Conservation (phyloP, 1,139 yeast genomes). For the Candida sojae region DNA sequence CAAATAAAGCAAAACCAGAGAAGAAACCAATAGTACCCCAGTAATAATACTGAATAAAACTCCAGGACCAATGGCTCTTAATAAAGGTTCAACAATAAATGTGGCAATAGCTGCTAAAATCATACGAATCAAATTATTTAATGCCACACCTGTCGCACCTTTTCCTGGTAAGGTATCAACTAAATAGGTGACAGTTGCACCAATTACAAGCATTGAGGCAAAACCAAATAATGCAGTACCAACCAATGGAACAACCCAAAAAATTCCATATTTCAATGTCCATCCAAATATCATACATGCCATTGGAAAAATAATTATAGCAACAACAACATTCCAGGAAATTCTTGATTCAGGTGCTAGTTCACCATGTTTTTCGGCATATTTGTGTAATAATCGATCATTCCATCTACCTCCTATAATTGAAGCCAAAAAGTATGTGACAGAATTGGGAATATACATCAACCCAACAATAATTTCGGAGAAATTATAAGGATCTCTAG, state of each 20-base stretch:
- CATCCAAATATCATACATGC: constrained; percentile 79
- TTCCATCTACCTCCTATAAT: constrained; percentile 80
- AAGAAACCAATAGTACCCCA: constrained; percentile 51
- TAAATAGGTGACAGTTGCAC: constrained; percentile 76
- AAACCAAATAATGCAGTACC: constrained; percentile 84
- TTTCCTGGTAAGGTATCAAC: constrained; percentile 86
- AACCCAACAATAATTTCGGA: constrained; percentile 67
- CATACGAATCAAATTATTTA: constrained; percentile 75
- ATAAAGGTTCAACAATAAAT: constrained; percentile 70
- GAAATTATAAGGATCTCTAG: constrained; percentile 70
- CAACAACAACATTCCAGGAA: constrained; percentile 71
- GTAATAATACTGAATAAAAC: constrained; percentile 67
- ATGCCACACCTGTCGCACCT: constrained; percentile 88
- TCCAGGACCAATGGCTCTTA: constrained; percentile 67
- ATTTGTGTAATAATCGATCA: constrained; percentile 58
- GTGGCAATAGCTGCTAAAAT: constrained; percentile 75
- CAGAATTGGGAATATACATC: constrained; percentile 80
- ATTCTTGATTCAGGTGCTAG: constrained; percentile 77
- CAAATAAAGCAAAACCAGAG: constrained; percentile 47
- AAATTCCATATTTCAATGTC: constrained; percentile 65
- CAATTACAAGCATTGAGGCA: constrained; percentile 82
- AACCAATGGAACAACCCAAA: constrained; percentile 76
- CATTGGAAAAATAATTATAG: constrained; percentile 62
- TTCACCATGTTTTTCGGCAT: constrained; percentile 60
- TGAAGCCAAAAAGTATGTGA: constrained; percentile 74